phyloP scores from a whole-genome alignment of 1,139 yeast species.

The Blastobotrys persicus region DNA sequence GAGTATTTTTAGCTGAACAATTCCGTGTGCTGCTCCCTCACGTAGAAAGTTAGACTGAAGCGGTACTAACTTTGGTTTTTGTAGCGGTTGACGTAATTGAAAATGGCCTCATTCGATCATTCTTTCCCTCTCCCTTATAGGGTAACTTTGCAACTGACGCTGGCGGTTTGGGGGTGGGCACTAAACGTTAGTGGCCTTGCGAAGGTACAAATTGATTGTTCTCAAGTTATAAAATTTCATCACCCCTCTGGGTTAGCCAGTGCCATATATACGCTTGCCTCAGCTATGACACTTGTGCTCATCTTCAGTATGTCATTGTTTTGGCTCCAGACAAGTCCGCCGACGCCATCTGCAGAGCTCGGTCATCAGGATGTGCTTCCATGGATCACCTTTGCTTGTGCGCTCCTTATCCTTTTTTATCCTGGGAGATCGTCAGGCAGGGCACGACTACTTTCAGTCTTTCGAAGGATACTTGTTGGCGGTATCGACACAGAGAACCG shows the following conservation, averaged over 20 bases:
- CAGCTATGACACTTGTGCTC: slow-evolving; percentile 27
- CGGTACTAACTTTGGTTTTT: slow-evolving; percentile 3
- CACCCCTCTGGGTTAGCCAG: slow-evolving; percentile 12
- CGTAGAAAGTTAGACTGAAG: neutral
- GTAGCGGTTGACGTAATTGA: slow-evolving; percentile 1
- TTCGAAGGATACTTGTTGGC: slow-evolving; percentile 55
- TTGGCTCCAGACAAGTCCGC: slow-evolving; percentile 17
- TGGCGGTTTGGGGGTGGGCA: slow-evolving; percentile 54
- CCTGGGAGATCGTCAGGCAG: slow-evolving; percentile 33
- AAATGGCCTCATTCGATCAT: slow-evolving; percentile 34
- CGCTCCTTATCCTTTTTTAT: slow-evolving; percentile 31
- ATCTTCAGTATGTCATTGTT: slow-evolving; percentile 22
- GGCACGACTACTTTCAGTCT: slow-evolving; percentile 40
- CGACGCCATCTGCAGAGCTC: slow-evolving; percentile 8
- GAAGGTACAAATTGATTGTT: slow-evolving; percentile 42
- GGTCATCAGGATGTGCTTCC: slow-evolving; percentile 36
- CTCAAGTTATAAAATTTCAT: slow-evolving; percentile 40
- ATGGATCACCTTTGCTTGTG: slow-evolving; percentile 34
- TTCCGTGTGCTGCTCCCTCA: slow-evolving; percentile 16
- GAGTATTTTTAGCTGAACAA: slow-evolving; percentile 27
- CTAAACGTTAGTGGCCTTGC: slow-evolving; percentile 41
- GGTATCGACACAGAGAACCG: slow-evolving; percentile 53
- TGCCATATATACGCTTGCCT: slow-evolving; percentile 28
- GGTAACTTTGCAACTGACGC: slow-evolving; percentile 42
- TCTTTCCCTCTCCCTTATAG: slow-evolving; percentile 51